Percentiles rank a stretch among this genome's conserved stretches.
These are phyloP conservation scores for Tilletiaria anomala DNA, from an alignment of 1,284 basidiomycete genomes.

Conservation along the genomic window DNA sequence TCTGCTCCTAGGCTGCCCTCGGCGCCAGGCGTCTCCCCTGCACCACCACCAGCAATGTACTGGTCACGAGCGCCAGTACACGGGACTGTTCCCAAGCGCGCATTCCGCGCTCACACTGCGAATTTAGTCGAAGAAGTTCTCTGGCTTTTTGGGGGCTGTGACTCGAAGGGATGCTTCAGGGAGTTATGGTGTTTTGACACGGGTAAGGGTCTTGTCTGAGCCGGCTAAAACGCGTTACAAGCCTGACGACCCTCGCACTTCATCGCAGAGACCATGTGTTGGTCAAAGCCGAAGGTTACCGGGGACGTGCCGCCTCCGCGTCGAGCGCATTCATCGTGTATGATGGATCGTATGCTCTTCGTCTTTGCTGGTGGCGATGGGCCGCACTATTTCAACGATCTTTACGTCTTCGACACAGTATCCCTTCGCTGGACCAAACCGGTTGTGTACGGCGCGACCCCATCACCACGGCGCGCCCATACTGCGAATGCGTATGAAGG, in stretches of 20 bases:
- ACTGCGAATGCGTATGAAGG: constrained; percentile 61
- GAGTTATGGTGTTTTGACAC: constrained; percentile 76
- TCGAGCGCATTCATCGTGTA: constrained; percentile 73
- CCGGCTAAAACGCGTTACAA: not conserved
- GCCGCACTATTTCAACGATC: constrained; percentile 47
- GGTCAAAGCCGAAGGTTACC: constrained; percentile 59
- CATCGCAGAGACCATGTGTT: constrained; percentile 86
- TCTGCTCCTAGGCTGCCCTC: not conserved
- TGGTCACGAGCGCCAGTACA: constrained; percentile 72
- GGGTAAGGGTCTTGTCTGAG: too few relatives aligned
- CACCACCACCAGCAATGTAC: constrained; percentile 51
- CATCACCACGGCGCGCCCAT: constrained; percentile 63
- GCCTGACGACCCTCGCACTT: constrained; percentile 36
- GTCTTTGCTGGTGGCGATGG: constrained; percentile 77
- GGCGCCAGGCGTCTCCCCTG: constrained; percentile 1
- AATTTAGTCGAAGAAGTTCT: constrained; percentile 65
- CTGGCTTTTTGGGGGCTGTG: constrained; percentile 80
- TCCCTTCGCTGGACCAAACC: constrained; percentile 18
- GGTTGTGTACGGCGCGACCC: constrained; percentile 40
- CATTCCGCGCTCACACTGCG: constrained; percentile 67
- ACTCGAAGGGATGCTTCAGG: constrained; percentile 58
- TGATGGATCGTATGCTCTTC: constrained; percentile 61
- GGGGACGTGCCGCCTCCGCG: constrained; percentile 67
- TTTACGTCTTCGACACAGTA: constrained; percentile 66
- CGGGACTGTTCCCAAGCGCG: constrained; percentile 57